Percentiles rank a stretch among this genome's conserved stretches.
Conservation (phyloP, 2,329 filamentous ascomycete species). For the Elsinoe ampelina region DNA sequence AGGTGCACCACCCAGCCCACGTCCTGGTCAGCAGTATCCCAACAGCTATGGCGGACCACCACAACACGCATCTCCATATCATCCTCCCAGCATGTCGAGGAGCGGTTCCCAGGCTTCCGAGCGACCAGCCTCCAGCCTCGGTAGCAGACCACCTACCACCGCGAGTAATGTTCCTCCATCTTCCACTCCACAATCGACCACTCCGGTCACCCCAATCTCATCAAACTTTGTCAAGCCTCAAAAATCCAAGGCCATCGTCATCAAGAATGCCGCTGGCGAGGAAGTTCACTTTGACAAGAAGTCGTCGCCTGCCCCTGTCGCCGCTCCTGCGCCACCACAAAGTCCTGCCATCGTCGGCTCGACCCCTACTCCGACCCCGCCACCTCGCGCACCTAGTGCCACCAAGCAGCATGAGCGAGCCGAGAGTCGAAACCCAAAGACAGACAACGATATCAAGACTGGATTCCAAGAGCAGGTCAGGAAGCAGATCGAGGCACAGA, state of each 20-base stretch:
- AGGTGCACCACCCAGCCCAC: slow-evolving; percentile 37
- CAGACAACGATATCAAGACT: slow-evolving; percentile 54
- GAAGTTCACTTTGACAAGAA: slow-evolving; percentile 54
- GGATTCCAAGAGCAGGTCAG: slow-evolving; percentile 62
- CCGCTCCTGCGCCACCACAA: slow-evolving; percentile 46
- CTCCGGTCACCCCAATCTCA: slow-evolving; percentile 42
- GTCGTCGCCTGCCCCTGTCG: slow-evolving; percentile 31
- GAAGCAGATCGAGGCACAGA: slow-evolving; percentile 32
- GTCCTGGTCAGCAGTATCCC: slow-evolving; percentile 31
- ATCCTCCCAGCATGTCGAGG: slow-evolving; percentile 67
- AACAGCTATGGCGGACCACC: slow-evolving; percentile 41
- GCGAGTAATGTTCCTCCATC: slow-evolving; percentile 16
- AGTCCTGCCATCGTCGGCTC: slow-evolving; percentile 61
- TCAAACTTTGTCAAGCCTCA: slow-evolving; percentile 54
- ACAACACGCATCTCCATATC: slow-evolving; percentile 46
- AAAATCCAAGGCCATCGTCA: slow-evolving; percentile 63
- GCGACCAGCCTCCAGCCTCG: slow-evolving; percentile 50
- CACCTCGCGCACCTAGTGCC: slow-evolving; percentile 62
- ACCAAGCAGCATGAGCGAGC: slow-evolving; percentile 57
- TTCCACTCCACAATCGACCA: slow-evolving; percentile 27
- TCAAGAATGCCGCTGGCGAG: slow-evolving; percentile 76
- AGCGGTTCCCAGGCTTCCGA: slow-evolving; percentile 68
- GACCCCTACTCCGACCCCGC: slow-evolving; percentile 61
- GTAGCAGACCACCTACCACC: slow-evolving; percentile 40
- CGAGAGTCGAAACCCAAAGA: slow-evolving; percentile 64